Evolutionary conservation across 371 early-diverging fungal species (phyloP).

Genomic region (Coemansia sp.): DNA sequence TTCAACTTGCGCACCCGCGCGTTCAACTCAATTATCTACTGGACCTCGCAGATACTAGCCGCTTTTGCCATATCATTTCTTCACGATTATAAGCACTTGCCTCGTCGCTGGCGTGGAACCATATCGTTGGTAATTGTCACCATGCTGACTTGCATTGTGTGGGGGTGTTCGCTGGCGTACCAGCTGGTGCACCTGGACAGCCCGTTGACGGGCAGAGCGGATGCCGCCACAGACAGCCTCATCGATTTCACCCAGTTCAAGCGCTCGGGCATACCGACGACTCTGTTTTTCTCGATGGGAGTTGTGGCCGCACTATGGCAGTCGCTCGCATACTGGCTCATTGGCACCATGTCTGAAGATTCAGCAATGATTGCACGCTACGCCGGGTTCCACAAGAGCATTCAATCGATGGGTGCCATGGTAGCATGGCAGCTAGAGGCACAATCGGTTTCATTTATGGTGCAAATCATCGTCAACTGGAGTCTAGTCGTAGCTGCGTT

Average conservation of each 20-base stretch:
- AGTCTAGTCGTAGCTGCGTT: conserved; percentile 41
- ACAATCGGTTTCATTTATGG: conserved; percentile 15
- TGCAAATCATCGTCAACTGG: conserved; percentile 41
- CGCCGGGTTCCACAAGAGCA: conserved; percentile 78
- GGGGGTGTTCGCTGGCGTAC: conserved; percentile 47
- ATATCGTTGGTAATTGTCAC: conserved; percentile 53
- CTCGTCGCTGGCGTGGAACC: conserved; percentile 59
- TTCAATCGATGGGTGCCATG: conserved; percentile 68
- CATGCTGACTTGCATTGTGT: conserved; percentile 54
- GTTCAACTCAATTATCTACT: conserved; percentile 68
- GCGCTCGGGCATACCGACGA: conserved; percentile 56
- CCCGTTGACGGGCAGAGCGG: not conserved
- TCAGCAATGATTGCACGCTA: conserved; percentile 62
- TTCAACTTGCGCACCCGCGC: conserved; percentile 63
- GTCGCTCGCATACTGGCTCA: conserved; percentile 65
- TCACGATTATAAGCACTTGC: conserved; percentile 54
- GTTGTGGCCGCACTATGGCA: conserved; percentile 66
- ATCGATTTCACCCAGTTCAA: conserved; percentile 51
- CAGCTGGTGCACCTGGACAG: conserved; percentile 24
- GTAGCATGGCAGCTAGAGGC: conserved; percentile 54
- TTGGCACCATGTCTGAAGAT: conserved; percentile 70
- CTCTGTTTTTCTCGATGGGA: conserved; percentile 64
- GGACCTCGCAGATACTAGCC: conserved; percentile 69
- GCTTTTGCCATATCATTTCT: conserved; percentile 57
- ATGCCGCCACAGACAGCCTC: conserved; percentile 38